These are phyloP conservation scores for Croton setiger DNA, from an alignment of 441 rosid genomes.

Conservation along the genomic window DNA sequence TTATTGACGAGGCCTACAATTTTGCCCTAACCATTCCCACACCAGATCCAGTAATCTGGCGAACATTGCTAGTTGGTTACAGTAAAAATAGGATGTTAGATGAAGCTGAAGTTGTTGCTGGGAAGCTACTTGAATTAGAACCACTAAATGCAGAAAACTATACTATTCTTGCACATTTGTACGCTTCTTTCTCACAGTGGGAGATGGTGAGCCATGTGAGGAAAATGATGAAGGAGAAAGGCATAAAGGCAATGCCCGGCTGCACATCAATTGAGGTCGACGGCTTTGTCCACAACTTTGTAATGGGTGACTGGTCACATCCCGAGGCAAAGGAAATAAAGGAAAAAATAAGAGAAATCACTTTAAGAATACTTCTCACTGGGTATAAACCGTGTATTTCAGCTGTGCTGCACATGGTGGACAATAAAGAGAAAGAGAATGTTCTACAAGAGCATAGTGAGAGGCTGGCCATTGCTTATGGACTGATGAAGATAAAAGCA, in stretches of 20 bases:
- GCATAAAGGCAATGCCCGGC: slow-evolving; percentile 24
- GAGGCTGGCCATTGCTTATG: slow-evolving; percentile 25
- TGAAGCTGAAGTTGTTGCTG: slow-evolving; percentile 35
- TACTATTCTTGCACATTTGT: slow-evolving; percentile 36
- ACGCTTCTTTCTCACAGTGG: slow-evolving; percentile 25
- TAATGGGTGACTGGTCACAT: slow-evolving; percentile 26
- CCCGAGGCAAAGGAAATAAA: slow-evolving; percentile 23
- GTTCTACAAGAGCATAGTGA: slow-evolving; percentile 21
- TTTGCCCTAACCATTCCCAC: slow-evolving; percentile 34
- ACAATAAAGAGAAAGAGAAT: slow-evolving; percentile 20
- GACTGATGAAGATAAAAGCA: slow-evolving; percentile 19
- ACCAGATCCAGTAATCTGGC: slow-evolving; percentile 29
- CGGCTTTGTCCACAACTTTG: slow-evolving; percentile 25
- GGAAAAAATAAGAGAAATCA: slow-evolving; percentile 3
- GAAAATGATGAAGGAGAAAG: slow-evolving; percentile 23
- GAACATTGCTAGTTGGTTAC: slow-evolving; percentile 44
- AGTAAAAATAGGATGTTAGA: slow-evolving; percentile 39
- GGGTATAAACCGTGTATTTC: slow-evolving; percentile 21
- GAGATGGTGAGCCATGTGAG: slow-evolving; percentile 26
- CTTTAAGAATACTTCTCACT: neutral
- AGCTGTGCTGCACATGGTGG: slow-evolving; percentile 14
- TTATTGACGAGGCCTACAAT: slow-evolving; percentile 43
- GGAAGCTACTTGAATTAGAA: slow-evolving; percentile 41
- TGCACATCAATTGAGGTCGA: slow-evolving; percentile 24
- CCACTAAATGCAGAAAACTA: slow-evolving; percentile 55